Evolutionary conservation across 306 rosid genomes (phyloP).

Genomic region (Arachis hypogaea): DNA sequence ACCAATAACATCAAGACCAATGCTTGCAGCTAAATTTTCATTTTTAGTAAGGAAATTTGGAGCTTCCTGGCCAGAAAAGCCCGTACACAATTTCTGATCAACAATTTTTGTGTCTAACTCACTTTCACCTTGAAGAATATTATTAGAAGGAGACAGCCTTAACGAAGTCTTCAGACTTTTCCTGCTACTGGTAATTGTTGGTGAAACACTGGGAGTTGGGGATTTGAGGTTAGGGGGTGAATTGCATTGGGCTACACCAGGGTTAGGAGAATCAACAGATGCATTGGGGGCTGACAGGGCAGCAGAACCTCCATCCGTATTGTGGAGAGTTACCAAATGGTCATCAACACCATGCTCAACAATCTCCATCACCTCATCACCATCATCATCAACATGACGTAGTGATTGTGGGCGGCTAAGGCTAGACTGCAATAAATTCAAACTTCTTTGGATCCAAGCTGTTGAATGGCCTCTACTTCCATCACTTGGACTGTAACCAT

Average conservation of each 20-base stretch:
- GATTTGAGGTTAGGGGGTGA: constrained; percentile 57
- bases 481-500: constrained; percentile 54
- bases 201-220: constrained; percentile 73
- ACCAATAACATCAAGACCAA: constrained; percentile 78
- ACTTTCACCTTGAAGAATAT: constrained; percentile 44
- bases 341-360: constrained; percentile 89
- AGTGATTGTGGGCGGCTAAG: constrained; percentile 50
- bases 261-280: constrained; percentile 48
- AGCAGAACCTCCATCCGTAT: constrained; percentile 43
- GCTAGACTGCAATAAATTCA: constrained; percentile 62
- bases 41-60: constrained; percentile 52
- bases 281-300: constrained; percentile 45
- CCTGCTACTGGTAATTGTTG: constrained; percentile 73
- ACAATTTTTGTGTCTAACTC: constrained; percentile 39
- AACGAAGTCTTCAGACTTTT: constrained; percentile 86
- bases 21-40: constrained; percentile 77
- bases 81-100: constrained; percentile 39
- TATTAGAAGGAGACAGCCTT: constrained; percentile 70
- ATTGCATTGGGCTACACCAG: constrained; percentile 50
- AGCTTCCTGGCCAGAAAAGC: constrained; percentile 48
- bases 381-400: constrained; percentile 68
- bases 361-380: constrained; percentile 96
- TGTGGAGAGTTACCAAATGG: constrained; percentile 21
- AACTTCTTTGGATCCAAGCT: constrained; percentile 84
- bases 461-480: constrained; percentile 68